A percentile compares a stretch with the other conserved stretches of the same genome.
phyloP scores from a whole-genome alignment of 306 rosid genomes.

The Parietaria judaica region DNA sequence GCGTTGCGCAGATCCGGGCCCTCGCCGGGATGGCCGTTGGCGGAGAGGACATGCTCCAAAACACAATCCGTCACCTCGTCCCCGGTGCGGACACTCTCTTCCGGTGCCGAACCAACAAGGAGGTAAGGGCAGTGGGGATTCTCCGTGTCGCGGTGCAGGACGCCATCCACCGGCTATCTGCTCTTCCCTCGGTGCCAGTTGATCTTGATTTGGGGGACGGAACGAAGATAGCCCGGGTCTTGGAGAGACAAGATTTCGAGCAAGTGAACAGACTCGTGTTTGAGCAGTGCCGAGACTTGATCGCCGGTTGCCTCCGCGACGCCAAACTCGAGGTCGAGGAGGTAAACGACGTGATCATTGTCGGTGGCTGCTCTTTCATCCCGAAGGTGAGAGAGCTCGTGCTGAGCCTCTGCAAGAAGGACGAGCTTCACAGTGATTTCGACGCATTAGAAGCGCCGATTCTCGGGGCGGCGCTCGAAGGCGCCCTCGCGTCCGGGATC shows the following conservation, averaged over 20 bases:
- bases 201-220: slow-evolving; percentile 62
- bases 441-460: slow-evolving; percentile 80
- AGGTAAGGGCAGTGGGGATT: slow-evolving; percentile 46
- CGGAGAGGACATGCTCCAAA: slow-evolving; percentile 94
- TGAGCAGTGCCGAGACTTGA: slow-evolving; percentile 54
- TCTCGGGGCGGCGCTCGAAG: slow-evolving; percentile 79
- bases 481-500: slow-evolving; percentile 72
- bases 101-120: slow-evolving; percentile 35
- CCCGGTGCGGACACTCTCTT: slow-evolving; percentile 49
- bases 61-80: slow-evolving; percentile 54
- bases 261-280: slow-evolving; percentile 57
- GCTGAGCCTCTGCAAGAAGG: slow-evolving; percentile 26
- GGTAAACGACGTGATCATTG: slow-evolving; percentile 51
- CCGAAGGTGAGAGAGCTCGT: slow-evolving; percentile 59
- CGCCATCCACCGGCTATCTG: slow-evolving; percentile 71
- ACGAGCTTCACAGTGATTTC: slow-evolving; percentile 47
- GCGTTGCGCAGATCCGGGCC: slow-evolving; percentile 76
- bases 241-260: slow-evolving; percentile 57
- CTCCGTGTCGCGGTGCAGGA: slow-evolving; percentile 74
- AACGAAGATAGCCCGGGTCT: slow-evolving; percentile 40
- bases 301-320: slow-evolving; percentile 58
- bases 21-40: slow-evolving; percentile 76
- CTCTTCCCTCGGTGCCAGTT: slow-evolving; percentile 34
- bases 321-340: slow-evolving; percentile 56
- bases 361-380: slow-evolving; percentile 77